Percentiles rank a stretch among this genome's conserved stretches.
These are phyloP conservation scores for Brassica cretica DNA, from an alignment of 345 rosid genomes.

Conservation along the genomic window DNA sequence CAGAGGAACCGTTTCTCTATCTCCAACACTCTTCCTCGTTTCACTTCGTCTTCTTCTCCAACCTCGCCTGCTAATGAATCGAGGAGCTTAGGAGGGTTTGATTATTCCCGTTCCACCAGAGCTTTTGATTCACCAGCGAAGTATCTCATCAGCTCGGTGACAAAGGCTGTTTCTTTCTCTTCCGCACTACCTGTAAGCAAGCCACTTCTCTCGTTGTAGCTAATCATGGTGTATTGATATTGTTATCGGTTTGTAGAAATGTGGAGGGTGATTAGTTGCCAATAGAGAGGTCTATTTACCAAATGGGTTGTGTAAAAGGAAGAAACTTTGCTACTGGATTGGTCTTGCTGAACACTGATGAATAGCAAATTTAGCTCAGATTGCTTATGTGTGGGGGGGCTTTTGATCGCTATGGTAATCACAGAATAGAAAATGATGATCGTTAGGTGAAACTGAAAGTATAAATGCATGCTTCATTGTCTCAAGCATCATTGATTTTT, in stretches of 20 bases:
- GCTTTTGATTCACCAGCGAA: conserved; percentile 1
- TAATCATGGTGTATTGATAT: not conserved
- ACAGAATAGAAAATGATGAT: not conserved
- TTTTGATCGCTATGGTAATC: not conserved
- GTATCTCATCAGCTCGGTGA: conserved; percentile 19
- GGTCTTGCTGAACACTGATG: not conserved
- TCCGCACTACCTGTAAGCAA: conserved; percentile 20
- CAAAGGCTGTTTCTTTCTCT: conserved; percentile 18
- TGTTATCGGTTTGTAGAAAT: conserved; percentile 3
- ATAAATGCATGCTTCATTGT: not conserved
- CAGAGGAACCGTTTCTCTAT: conserved; percentile 21
- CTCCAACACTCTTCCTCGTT: conserved; percentile 30
- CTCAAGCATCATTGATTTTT: not conserved
- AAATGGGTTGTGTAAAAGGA: not conserved
- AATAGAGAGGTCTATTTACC: not conserved
- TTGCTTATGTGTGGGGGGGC: not conserved
- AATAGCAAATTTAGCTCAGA: not conserved
- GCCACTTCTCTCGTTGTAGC: not conserved
- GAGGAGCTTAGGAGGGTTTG: conserved; percentile 17
- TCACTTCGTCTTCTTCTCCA: conserved; percentile 4
- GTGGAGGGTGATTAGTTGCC: not conserved
- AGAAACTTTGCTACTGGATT: not conserved
- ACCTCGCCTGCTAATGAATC: conserved; percentile 21
- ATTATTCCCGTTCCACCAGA: conserved; percentile 15
- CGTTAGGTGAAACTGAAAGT: not conserved